phyloP scores from a whole-genome alignment of 164 flowering plant species.

The Kalanchoe fedtschenkoi region DNA sequence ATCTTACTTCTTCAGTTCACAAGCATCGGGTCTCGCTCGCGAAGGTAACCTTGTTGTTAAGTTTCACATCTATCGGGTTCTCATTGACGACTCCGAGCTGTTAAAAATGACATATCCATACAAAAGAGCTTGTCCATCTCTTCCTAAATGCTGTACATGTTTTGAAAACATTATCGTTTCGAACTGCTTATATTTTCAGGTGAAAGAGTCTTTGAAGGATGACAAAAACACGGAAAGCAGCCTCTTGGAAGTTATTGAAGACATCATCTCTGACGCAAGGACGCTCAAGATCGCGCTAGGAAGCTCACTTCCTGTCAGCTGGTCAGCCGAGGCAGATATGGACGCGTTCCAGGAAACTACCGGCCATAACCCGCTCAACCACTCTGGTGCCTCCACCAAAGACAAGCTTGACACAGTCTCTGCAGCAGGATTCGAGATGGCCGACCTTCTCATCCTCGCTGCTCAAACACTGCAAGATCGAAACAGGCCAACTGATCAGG shows the following conservation, averaged over 20 bases:
- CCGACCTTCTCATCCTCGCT: constrained; percentile 71
- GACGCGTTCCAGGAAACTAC: constrained; percentile 15
- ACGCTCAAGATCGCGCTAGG: constrained; percentile 78
- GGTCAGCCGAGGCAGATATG: constrained; percentile 52
- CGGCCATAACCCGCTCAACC: constrained; percentile 9
- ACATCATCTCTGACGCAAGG: constrained; percentile 55
- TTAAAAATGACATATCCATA: not conserved
- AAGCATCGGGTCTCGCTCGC: constrained; percentile 61
- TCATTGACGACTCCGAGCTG: not conserved
- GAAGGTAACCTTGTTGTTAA: constrained; percentile 34
- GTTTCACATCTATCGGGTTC: not conserved
- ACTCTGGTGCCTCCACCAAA: constrained; percentile 14
- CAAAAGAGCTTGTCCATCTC: not conserved
- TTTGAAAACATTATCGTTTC: no score
- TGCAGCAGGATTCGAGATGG: constrained; percentile 95
- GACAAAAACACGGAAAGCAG: constrained; percentile 13
- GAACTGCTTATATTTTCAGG: constrained; percentile 24
- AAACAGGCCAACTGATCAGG: not conserved
- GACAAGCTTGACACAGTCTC: constrained; percentile 61
- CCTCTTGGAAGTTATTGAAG: constrained; percentile 27
- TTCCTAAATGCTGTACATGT: not conserved
- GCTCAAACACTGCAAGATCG: constrained; percentile 52
- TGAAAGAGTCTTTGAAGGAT: constrained; percentile 26
- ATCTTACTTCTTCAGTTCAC: constrained; percentile 55
- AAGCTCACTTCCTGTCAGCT: constrained; percentile 80